Conservation (phyloP, 495 filamentous ascomycete genomes). For the Neurospora terricola region DNA sequence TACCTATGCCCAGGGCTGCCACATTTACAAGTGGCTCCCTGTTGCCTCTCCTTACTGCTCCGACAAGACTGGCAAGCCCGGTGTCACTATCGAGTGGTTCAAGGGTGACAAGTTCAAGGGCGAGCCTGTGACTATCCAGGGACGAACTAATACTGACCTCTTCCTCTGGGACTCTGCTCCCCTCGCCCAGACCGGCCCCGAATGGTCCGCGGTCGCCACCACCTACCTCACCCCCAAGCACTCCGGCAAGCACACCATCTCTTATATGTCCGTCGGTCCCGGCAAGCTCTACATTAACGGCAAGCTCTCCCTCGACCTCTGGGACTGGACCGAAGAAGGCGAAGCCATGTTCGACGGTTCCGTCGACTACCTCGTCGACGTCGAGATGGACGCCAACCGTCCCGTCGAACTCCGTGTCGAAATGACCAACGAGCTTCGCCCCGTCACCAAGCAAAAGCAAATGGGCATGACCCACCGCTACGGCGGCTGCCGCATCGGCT, state of each 20-base stretch:
- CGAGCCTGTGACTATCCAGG: constrained; percentile 41
- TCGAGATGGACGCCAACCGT: constrained; percentile 40
- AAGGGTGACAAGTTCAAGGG: constrained; percentile 52
- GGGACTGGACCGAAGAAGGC: constrained; percentile 58
- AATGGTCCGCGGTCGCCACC: constrained; percentile 52
- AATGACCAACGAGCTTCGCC: constrained; percentile 53
- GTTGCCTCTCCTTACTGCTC: constrained; percentile 49
- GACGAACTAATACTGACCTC: constrained; percentile 50
- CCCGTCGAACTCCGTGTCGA: constrained; percentile 43
- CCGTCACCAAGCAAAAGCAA: constrained; percentile 38
- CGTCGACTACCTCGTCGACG: constrained; percentile 41
- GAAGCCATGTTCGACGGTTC: constrained; percentile 54
- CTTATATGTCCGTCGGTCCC: constrained; percentile 66
- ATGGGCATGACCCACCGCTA: constrained; percentile 46
- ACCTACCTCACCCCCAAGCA: constrained; percentile 41
- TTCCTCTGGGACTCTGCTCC: constrained; percentile 62
- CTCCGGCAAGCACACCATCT: constrained; percentile 60
- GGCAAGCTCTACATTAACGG: constrained; percentile 61
- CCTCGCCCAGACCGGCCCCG: constrained; percentile 43
- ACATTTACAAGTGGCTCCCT: constrained; percentile 58
- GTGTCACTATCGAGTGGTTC: constrained; percentile 54
- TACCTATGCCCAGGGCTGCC: constrained; percentile 42
- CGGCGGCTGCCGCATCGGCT: constrained; percentile 73
- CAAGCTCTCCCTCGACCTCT: constrained; percentile 61
- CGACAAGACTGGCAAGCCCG: constrained; percentile 43